Evolutionary conservation across 148 eudicot genomes (phyloP).

Genomic region (Chenopodium quinoa): DNA sequence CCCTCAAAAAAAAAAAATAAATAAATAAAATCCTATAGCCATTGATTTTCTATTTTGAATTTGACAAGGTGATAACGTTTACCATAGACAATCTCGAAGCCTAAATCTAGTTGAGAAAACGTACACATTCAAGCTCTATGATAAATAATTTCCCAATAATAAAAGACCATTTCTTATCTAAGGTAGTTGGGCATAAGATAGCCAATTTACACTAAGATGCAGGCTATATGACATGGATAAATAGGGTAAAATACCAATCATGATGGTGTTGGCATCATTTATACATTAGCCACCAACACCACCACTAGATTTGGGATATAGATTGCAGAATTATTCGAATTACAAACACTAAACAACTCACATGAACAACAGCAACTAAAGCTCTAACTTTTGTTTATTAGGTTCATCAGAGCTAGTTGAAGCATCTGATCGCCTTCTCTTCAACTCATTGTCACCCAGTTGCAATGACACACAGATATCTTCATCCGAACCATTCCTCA

Average conservation of each 20-base stretch:
- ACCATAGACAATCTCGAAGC: background rate
- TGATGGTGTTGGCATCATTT: constrained; percentile 17
- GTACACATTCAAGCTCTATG: background rate
- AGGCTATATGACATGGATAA: constrained; percentile 15
- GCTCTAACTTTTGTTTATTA: constrained; percentile 23
- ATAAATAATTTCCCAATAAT: background rate
- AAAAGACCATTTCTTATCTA: background rate
- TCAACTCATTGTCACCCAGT: constrained; percentile 85
- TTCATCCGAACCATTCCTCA: constrained; percentile 69
- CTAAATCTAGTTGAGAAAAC: background rate
- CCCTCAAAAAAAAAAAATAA: no score
- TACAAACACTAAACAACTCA: constrained; percentile 25
- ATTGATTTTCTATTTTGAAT: background rate
- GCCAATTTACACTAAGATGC: constrained; percentile 13
- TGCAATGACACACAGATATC: constrained; percentile 72
- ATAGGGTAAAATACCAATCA: constrained; percentile 12
- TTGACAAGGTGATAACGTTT: background rate
- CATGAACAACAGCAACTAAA: constrained; percentile 17
- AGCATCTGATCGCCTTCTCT: constrained; percentile 78
- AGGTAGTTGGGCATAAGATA: constrained; percentile 4
- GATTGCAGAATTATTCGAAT: constrained; percentile 14
- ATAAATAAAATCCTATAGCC: background rate
- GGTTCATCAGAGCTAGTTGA: constrained; percentile 48
- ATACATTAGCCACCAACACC: constrained; percentile 16
- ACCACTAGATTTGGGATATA: constrained; percentile 17